A percentile compares a stretch with the other conserved stretches of the same genome.
Conservation (phyloP, 768 basidiomycete genomes). For the Kwoniella pini region DNA sequence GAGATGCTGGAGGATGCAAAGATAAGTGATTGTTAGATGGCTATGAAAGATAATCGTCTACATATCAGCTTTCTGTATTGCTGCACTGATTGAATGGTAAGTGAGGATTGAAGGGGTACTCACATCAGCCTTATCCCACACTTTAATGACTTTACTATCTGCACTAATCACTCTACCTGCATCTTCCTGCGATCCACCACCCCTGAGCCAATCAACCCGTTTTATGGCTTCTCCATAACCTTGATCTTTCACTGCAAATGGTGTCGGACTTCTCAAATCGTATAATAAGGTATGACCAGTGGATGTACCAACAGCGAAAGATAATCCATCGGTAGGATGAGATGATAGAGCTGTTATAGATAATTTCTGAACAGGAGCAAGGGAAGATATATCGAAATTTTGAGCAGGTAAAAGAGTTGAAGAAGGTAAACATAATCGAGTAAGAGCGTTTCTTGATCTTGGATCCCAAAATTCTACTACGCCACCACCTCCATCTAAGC, state of each 20-base stretch:
- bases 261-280: constrained; percentile 79
- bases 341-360: constrained; percentile 83
- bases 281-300: constrained; percentile 93
- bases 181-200: constrained; percentile 69
- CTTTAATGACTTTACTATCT: constrained; percentile 95
- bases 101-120: constrained; percentile 7
- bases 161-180: constrained; percentile 86
- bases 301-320: constrained; percentile 90
- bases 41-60: no score
- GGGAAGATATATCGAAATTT: constrained; percentile 16
- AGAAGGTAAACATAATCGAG: constrained; percentile 46
- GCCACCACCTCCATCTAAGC: constrained; percentile 71
- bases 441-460: constrained; percentile 67
- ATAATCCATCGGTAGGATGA: constrained; percentile 76
- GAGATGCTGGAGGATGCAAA: constrained; percentile 82
- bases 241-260: constrained; percentile 91
- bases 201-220: constrained; percentile 84
- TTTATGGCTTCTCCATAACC: constrained; percentile 91
- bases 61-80: no score
- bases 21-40: constrained; percentile 84
- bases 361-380: constrained; percentile 52
- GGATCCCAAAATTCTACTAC: constrained; percentile 97
- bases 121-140: constrained; percentile 82
- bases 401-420: constrained; percentile 42
- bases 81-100: no score